Evolutionary conservation across 306 rosid genomes (phyloP).

Genomic region (Fagus crenata): DNA sequence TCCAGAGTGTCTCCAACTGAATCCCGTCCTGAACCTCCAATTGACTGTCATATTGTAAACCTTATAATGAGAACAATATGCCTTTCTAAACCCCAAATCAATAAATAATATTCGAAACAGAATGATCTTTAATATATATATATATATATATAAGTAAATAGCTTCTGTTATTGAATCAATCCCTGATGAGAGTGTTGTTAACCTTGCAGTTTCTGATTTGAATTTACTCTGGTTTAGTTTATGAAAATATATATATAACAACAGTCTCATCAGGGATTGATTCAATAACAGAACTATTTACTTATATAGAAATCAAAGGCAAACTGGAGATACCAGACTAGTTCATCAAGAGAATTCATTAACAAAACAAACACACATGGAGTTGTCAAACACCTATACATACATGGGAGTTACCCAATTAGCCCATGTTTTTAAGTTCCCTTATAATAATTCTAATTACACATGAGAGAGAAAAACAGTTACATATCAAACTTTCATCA

Average conservation of each 20-base stretch:
- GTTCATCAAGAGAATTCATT: not conserved
- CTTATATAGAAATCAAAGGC: not conserved
- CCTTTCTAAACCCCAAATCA: not conserved
- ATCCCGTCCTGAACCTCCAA: constrained; percentile 43
- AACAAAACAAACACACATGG: not conserved
- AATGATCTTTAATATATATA: not conserved
- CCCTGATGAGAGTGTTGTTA: not conserved
- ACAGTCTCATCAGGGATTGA: not conserved
- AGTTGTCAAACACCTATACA: not conserved
- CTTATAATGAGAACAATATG: constrained; percentile 10
- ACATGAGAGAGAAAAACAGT: not conserved
- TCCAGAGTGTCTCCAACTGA: constrained; percentile 77
- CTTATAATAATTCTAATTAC: not conserved
- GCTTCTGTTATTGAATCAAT: not conserved
- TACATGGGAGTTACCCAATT: not conserved
- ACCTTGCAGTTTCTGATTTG: no score
- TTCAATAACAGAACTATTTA: not conserved
- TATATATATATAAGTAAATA: not conserved
- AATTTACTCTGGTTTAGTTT: not conserved
- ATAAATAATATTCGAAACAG: not conserved
- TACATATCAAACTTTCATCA: not conserved
- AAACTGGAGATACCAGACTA: not conserved
- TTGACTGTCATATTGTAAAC: constrained; percentile 43
- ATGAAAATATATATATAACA: not conserved
- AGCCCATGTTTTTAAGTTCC: not conserved